Evolutionary conservation across 2,329 filamentous ascomycete genomes (phyloP).

Genomic region (Xenosphaeropsis pyriputrescens): DNA sequence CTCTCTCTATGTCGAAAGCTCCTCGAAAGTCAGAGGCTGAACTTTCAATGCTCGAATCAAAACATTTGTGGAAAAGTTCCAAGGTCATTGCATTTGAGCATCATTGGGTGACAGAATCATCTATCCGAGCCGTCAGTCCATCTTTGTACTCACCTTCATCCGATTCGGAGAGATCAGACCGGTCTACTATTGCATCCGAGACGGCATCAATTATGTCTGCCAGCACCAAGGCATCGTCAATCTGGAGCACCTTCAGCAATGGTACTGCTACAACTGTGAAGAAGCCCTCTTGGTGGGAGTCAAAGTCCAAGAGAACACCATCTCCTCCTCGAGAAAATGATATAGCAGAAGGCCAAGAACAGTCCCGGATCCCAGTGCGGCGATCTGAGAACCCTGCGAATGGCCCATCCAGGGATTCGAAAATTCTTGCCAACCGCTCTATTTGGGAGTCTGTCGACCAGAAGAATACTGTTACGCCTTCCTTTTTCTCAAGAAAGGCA

Average conservation of each 20-base stretch:
- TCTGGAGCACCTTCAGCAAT: slow-evolving; percentile 9
- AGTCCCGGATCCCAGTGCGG: not conserved
- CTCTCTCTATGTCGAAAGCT: not conserved
- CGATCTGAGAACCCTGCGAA: not conserved
- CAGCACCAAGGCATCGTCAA: slow-evolving; percentile 16
- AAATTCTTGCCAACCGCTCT: not conserved
- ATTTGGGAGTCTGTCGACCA: not conserved
- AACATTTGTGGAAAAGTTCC: slow-evolving; percentile 11
- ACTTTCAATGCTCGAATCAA: slow-evolving; percentile 9
- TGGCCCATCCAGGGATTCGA: not conserved
- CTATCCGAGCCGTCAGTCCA: slow-evolving; percentile 14
- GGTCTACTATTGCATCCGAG: slow-evolving; percentile 8
- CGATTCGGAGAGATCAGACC: not conserved
- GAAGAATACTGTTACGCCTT: not conserved
- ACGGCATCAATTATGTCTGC: slow-evolving; percentile 15
- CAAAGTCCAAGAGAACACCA: not conserved
- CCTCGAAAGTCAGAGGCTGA: slow-evolving; percentile 3
- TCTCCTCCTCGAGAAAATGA: slow-evolving; percentile 1
- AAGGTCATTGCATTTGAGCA: slow-evolving; percentile 7
- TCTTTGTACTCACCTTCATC: slow-evolving; percentile 14
- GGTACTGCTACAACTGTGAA: slow-evolving; percentile 1
- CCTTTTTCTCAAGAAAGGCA: slow-evolving; percentile 2
- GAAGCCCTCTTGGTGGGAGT: slow-evolving; percentile 1
- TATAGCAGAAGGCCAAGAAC: not conserved
- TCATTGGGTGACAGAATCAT: slow-evolving; percentile 19